Conservation (phyloP, 2,329 filamentous ascomycete species). For the Beauveria medogensis region DNA sequence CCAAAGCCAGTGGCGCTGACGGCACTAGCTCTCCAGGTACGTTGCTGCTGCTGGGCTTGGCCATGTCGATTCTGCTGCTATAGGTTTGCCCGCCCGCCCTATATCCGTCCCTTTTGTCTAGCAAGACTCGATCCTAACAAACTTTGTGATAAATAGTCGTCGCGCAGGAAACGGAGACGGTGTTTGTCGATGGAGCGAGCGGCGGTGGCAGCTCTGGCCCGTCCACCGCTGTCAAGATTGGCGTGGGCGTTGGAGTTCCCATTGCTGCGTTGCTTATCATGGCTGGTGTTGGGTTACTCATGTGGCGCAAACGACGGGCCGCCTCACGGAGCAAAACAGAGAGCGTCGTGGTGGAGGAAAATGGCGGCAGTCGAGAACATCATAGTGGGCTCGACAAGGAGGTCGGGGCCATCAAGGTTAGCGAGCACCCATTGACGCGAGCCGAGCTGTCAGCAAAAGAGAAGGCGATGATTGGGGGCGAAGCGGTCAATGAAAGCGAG, state of each 20-base stretch:
- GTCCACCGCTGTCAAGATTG: background rate
- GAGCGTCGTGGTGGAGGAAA: background rate
- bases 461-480: background rate
- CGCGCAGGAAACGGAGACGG: slow-evolving; percentile 1
- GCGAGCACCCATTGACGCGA: background rate
- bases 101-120: background rate
- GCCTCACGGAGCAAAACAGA: background rate
- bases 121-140: background rate
- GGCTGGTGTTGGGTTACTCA: background rate
- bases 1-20: slow-evolving; percentile 17
- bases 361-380: background rate
- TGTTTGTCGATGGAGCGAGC: background rate
- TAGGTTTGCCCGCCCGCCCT: background rate
- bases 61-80: background rate
- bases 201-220: background rate
- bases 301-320: background rate
- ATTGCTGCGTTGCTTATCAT: background rate
- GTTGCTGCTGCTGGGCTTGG: slow-evolving; percentile 20
- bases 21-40: slow-evolving; percentile 19
- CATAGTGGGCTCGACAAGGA: background rate
- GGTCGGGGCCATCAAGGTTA: background rate
- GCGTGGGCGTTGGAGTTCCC: background rate
- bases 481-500: background rate
- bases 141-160: background rate
- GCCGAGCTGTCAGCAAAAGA: background rate